Conservation (phyloP, 2,329 filamentous ascomycete species). For the Pseudophaeomoniella oleicola region DNA sequence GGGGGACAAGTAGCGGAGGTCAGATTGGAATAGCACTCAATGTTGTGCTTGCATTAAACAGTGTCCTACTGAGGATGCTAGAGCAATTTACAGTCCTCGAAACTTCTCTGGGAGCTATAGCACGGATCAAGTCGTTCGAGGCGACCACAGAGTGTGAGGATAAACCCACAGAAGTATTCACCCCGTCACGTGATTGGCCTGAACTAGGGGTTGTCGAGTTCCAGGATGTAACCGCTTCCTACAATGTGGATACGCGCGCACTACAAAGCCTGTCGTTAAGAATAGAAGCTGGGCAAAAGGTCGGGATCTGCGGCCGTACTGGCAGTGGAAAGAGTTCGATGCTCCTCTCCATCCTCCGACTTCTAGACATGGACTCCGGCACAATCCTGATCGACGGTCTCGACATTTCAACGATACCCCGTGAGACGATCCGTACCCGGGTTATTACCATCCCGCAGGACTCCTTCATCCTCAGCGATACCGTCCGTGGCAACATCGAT, state of each 20-base stretch:
- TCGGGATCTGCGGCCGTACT: constrained; percentile 25
- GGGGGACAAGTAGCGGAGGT: constrained; percentile 1
- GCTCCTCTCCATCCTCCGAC: constrained; percentile 25
- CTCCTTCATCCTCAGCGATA: constrained; percentile 25
- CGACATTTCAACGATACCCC: constrained; percentile 23
- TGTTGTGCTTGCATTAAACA: constrained; percentile 7
- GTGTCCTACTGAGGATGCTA: constrained; percentile 5
- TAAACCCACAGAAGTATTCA: constrained; percentile 3
- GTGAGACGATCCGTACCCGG: constrained; percentile 22
- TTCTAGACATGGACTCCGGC: constrained; percentile 25
- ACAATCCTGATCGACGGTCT: constrained; percentile 27
- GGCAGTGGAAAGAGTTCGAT: constrained; percentile 30
- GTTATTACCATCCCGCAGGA: constrained; percentile 31
- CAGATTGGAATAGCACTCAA: constrained; percentile 6
- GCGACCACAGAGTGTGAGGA: constrained; percentile 3
- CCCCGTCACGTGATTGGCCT: background rate
- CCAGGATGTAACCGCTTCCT: constrained; percentile 3
- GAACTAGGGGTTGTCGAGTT: constrained; percentile 2
- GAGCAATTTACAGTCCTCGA: constrained; percentile 12
- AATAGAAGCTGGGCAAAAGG: constrained; percentile 26
- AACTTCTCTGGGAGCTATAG: constrained; percentile 12
- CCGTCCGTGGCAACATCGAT: constrained; percentile 29
- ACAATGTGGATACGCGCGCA: constrained; percentile 17
- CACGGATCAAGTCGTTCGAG: constrained; percentile 8
- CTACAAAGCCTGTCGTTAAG: no score